These are phyloP conservation scores for Tolypocladium tundrense DNA, from an alignment of 2,329 filamentous ascomycete species.

Conservation along the genomic window DNA sequence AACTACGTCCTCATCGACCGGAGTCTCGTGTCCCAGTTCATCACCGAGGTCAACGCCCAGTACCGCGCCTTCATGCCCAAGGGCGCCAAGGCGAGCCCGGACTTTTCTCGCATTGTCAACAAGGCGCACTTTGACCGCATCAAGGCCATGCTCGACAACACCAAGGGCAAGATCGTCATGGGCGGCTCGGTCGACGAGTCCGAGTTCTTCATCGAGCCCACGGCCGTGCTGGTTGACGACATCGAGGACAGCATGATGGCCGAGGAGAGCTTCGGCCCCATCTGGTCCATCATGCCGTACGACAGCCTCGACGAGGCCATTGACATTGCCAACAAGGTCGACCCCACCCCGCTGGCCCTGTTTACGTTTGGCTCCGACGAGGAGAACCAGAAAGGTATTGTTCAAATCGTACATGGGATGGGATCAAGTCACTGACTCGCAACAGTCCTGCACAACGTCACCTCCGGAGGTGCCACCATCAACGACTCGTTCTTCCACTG, in stretches of 20 bases:
- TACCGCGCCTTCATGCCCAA: conserved; percentile 74
- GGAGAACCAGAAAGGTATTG: conserved; percentile 63
- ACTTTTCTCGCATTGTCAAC: conserved; percentile 76
- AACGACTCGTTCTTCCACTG: conserved; percentile 38
- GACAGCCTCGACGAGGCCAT: conserved; percentile 80
- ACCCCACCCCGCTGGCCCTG: conserved; percentile 73
- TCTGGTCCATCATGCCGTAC: conserved; percentile 73
- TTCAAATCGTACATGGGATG: not conserved
- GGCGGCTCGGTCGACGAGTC: conserved; percentile 76
- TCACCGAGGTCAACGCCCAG: conserved; percentile 62
- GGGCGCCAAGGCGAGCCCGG: conserved; percentile 66
- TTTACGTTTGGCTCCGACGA: conserved; percentile 76
- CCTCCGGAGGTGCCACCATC: conserved; percentile 39
- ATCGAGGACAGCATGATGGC: conserved; percentile 62
- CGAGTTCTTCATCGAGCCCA: conserved; percentile 80
- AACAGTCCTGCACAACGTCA: conserved; percentile 26
- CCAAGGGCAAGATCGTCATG: conserved; percentile 72
- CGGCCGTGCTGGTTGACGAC: conserved; percentile 74
- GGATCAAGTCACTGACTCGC: conserved; percentile 12
- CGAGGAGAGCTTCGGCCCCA: conserved; percentile 88
- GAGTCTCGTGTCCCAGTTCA: conserved; percentile 58
- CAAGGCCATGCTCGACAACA: conserved; percentile 83
- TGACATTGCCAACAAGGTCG: conserved; percentile 65
- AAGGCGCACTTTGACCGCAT: conserved; percentile 67
- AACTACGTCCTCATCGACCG: conserved; percentile 86